Base-by-base conservation (phyloP, 768 basidiomycete genomes). In the Sistotremastrum niveocremeum region DNA sequence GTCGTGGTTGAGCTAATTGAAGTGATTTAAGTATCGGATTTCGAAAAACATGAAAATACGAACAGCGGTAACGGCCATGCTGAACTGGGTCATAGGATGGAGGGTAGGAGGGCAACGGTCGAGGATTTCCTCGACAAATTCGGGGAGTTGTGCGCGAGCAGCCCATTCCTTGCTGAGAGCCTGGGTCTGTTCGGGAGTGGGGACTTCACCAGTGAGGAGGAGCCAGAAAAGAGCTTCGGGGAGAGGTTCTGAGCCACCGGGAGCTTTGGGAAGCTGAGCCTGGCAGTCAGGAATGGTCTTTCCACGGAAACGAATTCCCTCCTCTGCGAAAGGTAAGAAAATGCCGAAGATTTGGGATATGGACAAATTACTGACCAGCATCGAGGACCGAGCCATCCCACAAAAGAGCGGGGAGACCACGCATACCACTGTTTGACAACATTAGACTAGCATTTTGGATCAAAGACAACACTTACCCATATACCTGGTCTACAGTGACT, bases 361-460 rank as follows among this genome's bases (percentile, higher is more conserved):
- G 49, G 39, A 39, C 32, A 39, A 5, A 41, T 39, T 6, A 63
- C 76, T 47, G 45, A 83, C 86, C 83, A 45, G 94, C 77, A 61
- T 97, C 94, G 52, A 98, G 80, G 49, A 98, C 94, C 46, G 94
- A 98, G 50, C 86, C 94, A 53, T 98, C 94, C 94, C 94, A 98
- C 56, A 98, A 89, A 54, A 98, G 78, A 45, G 90, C 91, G 53
- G 93, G 86, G 41, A 88, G 74, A 51, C 86, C 84, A 51, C 85
- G 72, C 84, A 89, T 87, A 45, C 87, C 86, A 54, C 85, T 89
- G 50, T 1, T 53, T 45, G n/a, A 47, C 40, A 30, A 37, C 33
- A 31, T 35, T 10, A 32, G 29, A 6, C 2, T 33, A 37, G 34
- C 33, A 50, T 49, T 28, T n/a, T 4, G 28, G 34, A 47, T 6